These are phyloP conservation scores for Boletus sp. DNA, from an alignment of 768 basidiomycete species.

Conservation along the genomic window DNA sequence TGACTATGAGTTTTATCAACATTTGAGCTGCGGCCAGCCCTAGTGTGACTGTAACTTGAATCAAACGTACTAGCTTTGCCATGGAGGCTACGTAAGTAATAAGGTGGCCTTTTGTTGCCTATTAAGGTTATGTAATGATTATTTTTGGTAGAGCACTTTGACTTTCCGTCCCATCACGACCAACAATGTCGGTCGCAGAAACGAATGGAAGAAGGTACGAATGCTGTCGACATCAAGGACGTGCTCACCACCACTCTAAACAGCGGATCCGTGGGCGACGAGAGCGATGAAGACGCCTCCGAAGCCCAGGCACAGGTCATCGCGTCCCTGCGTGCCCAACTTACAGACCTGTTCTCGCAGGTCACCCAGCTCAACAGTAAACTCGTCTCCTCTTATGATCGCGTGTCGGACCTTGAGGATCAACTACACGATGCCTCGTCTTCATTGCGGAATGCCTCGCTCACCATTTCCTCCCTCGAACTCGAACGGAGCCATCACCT, in stretches of 20 bases:
- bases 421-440: constrained; percentile 68
- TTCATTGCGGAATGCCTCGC: constrained; percentile 54
- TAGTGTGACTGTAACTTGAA: too few relatives aligned
- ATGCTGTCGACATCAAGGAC: not conserved
- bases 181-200: constrained; percentile 14
- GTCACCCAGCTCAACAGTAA: constrained; percentile 90
- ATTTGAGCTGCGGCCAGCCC: too few relatives aligned
- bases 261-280: constrained; percentile 7
- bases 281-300: constrained; percentile 34
- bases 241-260: constrained; percentile 3
- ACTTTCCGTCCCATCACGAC: not conserved
- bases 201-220: constrained; percentile 13
- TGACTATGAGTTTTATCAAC: too few relatives aligned
- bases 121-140: constrained; percentile 17
- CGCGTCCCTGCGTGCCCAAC: constrained; percentile 71
- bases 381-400: constrained; percentile 88
- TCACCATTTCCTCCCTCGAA: constrained; percentile 78
- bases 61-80: too few relatives aligned
- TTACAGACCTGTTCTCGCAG: constrained; percentile 86
- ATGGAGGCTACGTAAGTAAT: too few relatives aligned
- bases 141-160: not conserved
- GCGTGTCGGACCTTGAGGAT: constrained; percentile 91
- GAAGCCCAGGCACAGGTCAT: constrained; percentile 86
- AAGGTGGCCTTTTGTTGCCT: too few relatives aligned
- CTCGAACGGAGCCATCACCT: constrained; percentile 84